Evolutionary conservation across 1,139 yeast species (phyloP).

Genomic region (Candida gigantensis): DNA sequence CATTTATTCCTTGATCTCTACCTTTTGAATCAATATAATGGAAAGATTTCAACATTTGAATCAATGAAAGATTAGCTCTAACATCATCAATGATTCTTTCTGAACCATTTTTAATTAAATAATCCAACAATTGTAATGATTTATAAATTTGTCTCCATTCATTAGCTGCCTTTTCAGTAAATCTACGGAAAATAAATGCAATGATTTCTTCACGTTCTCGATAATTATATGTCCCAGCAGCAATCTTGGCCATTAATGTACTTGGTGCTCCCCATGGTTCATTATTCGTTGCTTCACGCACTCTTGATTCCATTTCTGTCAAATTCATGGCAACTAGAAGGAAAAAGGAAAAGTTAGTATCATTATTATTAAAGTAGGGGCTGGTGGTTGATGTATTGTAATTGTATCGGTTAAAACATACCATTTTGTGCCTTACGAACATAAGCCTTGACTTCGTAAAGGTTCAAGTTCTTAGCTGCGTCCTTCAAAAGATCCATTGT

Average conservation of each 20-base stretch:
- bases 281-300: slow-evolving; percentile 95
- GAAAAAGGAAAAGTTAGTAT: not conserved
- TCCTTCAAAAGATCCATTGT: slow-evolving; percentile 68
- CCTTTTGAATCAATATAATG: slow-evolving; percentile 94
- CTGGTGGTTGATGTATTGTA: no score
- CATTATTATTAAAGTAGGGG: no score
- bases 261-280: slow-evolving; percentile 99
- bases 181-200: slow-evolving; percentile 73
- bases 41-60: slow-evolving; percentile 88
- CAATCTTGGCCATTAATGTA: slow-evolving; percentile 89
- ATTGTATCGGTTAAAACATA: slow-evolving; percentile 25
- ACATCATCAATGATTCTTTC: slow-evolving; percentile 96
- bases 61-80: slow-evolving; percentile 75
- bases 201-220: slow-evolving; percentile 77
- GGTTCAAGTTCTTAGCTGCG: slow-evolving; percentile 75
- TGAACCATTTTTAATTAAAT: slow-evolving; percentile 86
- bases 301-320: slow-evolving; percentile 95
- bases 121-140: slow-evolving; percentile 87
- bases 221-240: slow-evolving; percentile 90
- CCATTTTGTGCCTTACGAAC: slow-evolving; percentile 97
- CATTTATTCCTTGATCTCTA: slow-evolving; percentile 94
- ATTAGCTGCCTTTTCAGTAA: slow-evolving; percentile 91
- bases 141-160: slow-evolving; percentile 99
- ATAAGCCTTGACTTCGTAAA: slow-evolving; percentile 95
- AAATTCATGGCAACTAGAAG: slow-evolving; percentile 74